These are phyloP conservation scores for Apophysomyces variabilis DNA, from an alignment of 371 early-diverging fungal genomes.

Conservation along the genomic window DNA sequence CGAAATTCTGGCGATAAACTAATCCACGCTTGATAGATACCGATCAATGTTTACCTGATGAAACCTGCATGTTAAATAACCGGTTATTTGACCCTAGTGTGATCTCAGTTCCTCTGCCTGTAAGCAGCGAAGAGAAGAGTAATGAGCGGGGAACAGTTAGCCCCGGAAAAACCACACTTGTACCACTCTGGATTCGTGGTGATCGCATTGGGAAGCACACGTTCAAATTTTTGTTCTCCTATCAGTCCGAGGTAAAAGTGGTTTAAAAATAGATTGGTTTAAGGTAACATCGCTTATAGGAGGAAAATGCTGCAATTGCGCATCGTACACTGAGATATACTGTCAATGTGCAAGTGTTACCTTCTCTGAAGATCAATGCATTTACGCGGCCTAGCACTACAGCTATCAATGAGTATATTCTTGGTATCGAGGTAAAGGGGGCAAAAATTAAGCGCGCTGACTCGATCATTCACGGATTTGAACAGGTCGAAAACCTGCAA, in stretches of 20 bases:
- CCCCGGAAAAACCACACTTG: conserved; percentile 71
- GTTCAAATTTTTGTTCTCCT: conserved; percentile 72
- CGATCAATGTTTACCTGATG: not conserved
- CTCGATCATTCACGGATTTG: not conserved
- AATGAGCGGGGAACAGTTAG: conserved; percentile 53
- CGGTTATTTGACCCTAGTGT: conserved; percentile 46
- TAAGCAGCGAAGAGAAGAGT: conserved; percentile 18
- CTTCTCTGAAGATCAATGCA: conserved; percentile 90
- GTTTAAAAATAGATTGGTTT: not conserved
- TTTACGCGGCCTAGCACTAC: conserved; percentile 87
- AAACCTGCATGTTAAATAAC: conserved; percentile 28
- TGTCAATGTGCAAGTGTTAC: conserved; percentile 68
- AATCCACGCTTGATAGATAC: not conserved
- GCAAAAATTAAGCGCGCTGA: conserved; percentile 23
- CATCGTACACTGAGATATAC: conserved; percentile 72
- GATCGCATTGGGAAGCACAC: conserved; percentile 89
- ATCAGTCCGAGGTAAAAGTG: conserved; percentile 61
- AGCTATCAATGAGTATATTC: conserved; percentile 76
- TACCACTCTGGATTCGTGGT: conserved; percentile 91
- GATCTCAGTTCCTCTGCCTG: conserved; percentile 46
- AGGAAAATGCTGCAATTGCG: conserved; percentile 66
- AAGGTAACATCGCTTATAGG: conserved; percentile 27
- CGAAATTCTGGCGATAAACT: not conserved
- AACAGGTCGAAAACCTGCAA: conserved; percentile 72
- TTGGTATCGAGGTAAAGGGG: conserved; percentile 81